Base-by-base conservation (phyloP, 352 stramenopile species). In the Pythium biforme region DNA sequence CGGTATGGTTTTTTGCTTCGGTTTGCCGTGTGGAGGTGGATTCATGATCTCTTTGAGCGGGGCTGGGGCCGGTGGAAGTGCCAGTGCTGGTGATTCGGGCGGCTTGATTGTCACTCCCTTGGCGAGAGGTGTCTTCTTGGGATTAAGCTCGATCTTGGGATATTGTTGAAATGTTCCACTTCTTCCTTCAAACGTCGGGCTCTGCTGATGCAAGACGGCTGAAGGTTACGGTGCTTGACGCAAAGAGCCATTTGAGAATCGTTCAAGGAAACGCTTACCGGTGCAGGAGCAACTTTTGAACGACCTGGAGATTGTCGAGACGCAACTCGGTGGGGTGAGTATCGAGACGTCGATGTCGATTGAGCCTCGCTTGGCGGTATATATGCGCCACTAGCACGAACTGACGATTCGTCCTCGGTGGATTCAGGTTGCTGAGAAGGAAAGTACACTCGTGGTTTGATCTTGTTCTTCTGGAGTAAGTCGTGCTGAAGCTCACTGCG, bases 51-150 rank as follows among this genome's bases (percentile, higher is more conserved):
- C 37, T 64, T 63, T 55, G 39, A 56, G 26, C 6, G 31, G 15
- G 10, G 23, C 26, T 5, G 51, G 27, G 20, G 59, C n/a, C 12
- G 34, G 17, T 23, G 26, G 50, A n/a, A n/a, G 34, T 10, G 17
- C 22, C 10, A 39, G 40, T 10, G 29, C 8, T 5, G 39, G 23
- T 48, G 27, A 4, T n/a, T 52, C 27, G 2, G 52, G 27, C 25
- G 37, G 51, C 46, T 75, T 76, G 6, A 86, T 23, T 7, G 65
- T 69, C 34, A 89, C 79, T 8, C 79, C 77, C 53, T 83, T 83
- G 2, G 74, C 48, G 1, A 89, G 66, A 22, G 59, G 58, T 22
- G 75, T 80, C 40, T 66, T 79, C 31, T 72, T 63, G 2, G 76
- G 68, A 55, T 86, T 66, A 33, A 87, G 45, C 50, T 70, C 62